phyloP scores from a whole-genome alignment of 2,329 filamentous ascomycete species.

The Aspergillus oerlinghausenensis region DNA sequence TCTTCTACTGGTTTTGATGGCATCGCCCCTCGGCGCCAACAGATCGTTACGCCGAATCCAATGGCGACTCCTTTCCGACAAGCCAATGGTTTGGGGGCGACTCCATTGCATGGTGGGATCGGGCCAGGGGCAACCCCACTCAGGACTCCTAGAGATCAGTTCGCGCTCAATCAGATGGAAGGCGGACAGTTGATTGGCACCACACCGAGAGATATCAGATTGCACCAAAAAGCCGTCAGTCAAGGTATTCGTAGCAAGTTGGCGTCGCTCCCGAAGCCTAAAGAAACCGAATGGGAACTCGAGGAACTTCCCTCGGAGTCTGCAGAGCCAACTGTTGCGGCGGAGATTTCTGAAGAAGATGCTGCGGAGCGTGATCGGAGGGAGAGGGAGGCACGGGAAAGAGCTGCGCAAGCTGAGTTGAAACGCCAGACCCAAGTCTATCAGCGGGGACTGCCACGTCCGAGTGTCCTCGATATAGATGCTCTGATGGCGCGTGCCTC shows the following conservation, averaged over 20 bases:
- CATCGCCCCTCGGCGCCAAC: conserved; percentile 72
- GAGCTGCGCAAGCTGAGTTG: conserved; percentile 64
- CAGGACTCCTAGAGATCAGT: conserved; percentile 81
- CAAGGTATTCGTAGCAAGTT: conserved; percentile 61
- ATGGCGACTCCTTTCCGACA: conserved; percentile 82
- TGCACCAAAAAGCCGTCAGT: conserved; percentile 65
- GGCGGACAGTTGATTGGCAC: conserved; percentile 64
- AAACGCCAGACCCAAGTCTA: conserved; percentile 86
- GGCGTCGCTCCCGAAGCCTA: conserved; percentile 83
- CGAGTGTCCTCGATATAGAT: conserved; percentile 66
- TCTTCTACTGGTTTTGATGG: conserved; percentile 86
- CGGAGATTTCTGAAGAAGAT: conserved; percentile 59
- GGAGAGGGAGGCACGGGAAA: conserved; percentile 58
- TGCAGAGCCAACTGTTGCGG: conserved; percentile 50
- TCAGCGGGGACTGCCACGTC: conserved; percentile 76
- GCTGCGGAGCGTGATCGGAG: conserved; percentile 71
- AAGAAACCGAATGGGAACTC: conserved; percentile 90
- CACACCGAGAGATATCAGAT: conserved; percentile 71
- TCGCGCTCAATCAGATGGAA: conserved; percentile 71
- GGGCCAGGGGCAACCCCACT: conserved; percentile 75
- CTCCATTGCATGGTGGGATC: conserved; percentile 54
- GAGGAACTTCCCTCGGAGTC: conserved; percentile 79
- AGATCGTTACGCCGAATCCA: conserved; percentile 88
- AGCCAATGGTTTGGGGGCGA: conserved; percentile 62
- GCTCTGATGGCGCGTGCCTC: conserved; percentile 62